These are phyloP conservation scores for Aegle marmelos DNA, from an alignment of 345 rosid species.

Conservation along the genomic window DNA sequence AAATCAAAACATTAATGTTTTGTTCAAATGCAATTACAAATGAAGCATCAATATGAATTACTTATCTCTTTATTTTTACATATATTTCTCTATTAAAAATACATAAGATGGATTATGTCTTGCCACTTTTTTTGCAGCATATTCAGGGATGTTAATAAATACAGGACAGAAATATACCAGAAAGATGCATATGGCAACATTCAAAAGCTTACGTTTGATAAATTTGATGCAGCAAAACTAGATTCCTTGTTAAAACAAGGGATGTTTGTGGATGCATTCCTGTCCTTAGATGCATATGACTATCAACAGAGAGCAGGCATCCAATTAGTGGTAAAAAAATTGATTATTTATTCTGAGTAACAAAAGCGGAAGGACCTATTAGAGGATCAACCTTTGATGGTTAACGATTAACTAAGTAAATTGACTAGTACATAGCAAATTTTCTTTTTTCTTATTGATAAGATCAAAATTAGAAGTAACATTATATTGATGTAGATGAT, in stretches of 20 bases:
- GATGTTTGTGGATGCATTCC: conserved; percentile 50
- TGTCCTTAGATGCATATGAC: conserved; percentile 69
- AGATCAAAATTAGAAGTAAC: background rate
- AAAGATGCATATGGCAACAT: conserved; percentile 53
- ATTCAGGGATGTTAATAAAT: conserved; percentile 42
- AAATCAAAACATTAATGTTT: background rate
- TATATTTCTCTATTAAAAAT: background rate
- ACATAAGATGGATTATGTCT: conserved; percentile 2
- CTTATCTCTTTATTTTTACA: background rate
- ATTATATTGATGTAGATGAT: background rate
- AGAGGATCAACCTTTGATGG: background rate
- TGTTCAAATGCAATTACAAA: background rate
- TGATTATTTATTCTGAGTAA: conserved; percentile 40
- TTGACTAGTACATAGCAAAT: background rate
- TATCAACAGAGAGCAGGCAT: conserved; percentile 74
- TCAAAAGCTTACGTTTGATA: conserved; percentile 49
- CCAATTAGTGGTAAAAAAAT: conserved; percentile 54
- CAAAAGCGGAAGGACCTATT: background rate
- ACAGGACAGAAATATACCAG: conserved; percentile 55
- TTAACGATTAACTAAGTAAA: background rate
- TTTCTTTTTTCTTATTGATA: background rate
- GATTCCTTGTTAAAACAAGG: conserved; percentile 38
- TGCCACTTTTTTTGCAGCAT: conserved; percentile 42
- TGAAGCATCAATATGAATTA: background rate
- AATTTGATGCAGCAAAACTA: conserved; percentile 49